Base-by-base conservation (phyloP, 331 rosid genomes). In the Ulmus americana region DNA sequence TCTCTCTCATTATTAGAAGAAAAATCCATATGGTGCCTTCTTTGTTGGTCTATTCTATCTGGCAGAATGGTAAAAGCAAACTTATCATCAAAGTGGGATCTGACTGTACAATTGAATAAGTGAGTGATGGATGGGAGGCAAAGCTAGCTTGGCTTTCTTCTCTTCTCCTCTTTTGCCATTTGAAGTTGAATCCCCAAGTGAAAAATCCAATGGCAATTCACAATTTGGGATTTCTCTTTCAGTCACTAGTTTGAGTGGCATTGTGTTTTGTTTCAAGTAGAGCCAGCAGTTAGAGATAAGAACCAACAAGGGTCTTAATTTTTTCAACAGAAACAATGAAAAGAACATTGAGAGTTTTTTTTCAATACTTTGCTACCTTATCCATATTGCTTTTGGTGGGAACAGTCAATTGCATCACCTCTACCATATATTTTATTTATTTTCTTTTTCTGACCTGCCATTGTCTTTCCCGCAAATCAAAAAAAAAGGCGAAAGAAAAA, bases 91-190 rank as follows among this genome's bases (percentile, higher is more conserved):
- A 69, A 77, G 88, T 84, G 91, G 86, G 82, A 84, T 80, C 80
- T 81, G 91, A 89, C 89, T 73, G 73, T 76, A 83, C 88, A 65
- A 76, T 63, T 70, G 82, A 72, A 65, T 40, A 10, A 81, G 91
- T 76, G 78, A 73, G 22, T 20, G 22, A 20, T 48, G 45, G 60
- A 55, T 70, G 43, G 75, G 81, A 73, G 68, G 59, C 77, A 77
- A 69, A 71, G 71, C 61, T 64, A 71, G 74, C 68, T 64, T 45
- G 18, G 72, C 67, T 65, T 72, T 64, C 61, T 76, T 70, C 73
- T 71, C 76, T 55, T 70, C 70, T 73, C 79, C 15, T 44, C 28
- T 28, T 41, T 16, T 65, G 57, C 77, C 86, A 68, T 62, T 62
- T 66, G 66, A 62, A 62, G 48, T n/a, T 45, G 70, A 50, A 67